Conservation (phyloP, 2,329 filamentous ascomycete species). For the Elsinoe batatas region DNA sequence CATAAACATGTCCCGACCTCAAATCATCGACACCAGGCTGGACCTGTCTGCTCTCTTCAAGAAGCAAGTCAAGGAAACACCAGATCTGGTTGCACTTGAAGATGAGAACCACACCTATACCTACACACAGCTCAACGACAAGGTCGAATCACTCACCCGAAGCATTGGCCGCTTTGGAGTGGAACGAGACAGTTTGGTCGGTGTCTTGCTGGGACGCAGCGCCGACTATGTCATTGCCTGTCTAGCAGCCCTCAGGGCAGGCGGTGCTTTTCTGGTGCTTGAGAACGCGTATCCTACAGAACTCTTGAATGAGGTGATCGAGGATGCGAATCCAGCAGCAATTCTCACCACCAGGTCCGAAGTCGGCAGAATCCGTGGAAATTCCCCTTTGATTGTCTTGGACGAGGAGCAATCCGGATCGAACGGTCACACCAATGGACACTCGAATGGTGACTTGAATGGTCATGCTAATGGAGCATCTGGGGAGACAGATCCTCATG, state of each 20-base stretch:
- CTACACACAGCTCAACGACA: conserved; percentile 60
- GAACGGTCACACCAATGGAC: conserved; percentile 34
- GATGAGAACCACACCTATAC: conserved; percentile 59
- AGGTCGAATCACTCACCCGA: conserved; percentile 54
- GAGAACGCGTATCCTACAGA: conserved; percentile 70
- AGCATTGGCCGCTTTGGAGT: conserved; percentile 59
- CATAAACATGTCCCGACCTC: conserved; percentile 9
- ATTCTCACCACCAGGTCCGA: conserved; percentile 60
- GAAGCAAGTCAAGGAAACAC: conserved; percentile 58
- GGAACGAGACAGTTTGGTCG: conserved; percentile 62
- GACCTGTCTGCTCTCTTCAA: conserved; percentile 64
- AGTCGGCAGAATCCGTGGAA: conserved; percentile 53
- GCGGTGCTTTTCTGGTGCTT: conserved; percentile 70
- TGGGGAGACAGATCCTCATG: conserved; percentile 41
- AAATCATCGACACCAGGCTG: conserved; percentile 57
- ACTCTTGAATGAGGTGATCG: conserved; percentile 64
- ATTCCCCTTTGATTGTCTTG: conserved; percentile 54
- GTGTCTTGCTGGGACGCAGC: conserved; percentile 64
- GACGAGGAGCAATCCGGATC: conserved; percentile 36
- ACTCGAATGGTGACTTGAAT: conserved; percentile 15
- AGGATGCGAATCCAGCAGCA: conserved; percentile 62
- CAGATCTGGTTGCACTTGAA: conserved; percentile 60
- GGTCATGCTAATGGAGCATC: conserved; percentile 27
- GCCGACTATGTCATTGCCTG: conserved; percentile 72
- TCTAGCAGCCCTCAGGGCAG: conserved; percentile 65